Percentiles rank a stretch among this genome's conserved stretches.
These are phyloP conservation scores for Trichoderma simmonsii DNA, from an alignment of 2,329 filamentous ascomycete genomes.

Conservation along the genomic window DNA sequence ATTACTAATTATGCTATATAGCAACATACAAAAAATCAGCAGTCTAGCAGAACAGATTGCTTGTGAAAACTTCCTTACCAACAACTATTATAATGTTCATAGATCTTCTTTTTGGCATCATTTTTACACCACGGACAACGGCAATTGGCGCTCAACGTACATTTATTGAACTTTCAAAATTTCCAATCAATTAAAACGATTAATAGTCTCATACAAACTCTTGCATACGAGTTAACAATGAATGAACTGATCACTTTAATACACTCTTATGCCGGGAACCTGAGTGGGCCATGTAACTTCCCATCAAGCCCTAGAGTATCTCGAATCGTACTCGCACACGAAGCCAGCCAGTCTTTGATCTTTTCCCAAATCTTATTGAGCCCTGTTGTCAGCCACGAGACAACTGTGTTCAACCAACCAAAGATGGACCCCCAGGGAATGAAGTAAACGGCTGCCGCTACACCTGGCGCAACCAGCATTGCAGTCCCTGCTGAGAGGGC, in stretches of 20 bases:
- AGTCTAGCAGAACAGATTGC: neutral
- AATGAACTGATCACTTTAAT: neutral
- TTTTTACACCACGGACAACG: neutral
- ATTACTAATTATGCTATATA: neutral
- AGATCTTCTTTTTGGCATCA: neutral
- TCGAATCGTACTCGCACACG: neutral
- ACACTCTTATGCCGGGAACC: neutral
- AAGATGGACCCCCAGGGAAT: neutral
- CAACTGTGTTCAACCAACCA: neutral
- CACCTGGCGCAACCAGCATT: neutral
- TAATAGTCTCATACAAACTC: no score
- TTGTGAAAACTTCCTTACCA: neutral
- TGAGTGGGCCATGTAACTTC: neutral
- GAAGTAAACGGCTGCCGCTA: neutral
- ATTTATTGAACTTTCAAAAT: neutral
- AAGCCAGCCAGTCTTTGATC: neutral
- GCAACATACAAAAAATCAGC: neutral
- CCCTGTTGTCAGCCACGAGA: neutral
- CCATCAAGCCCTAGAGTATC: neutral
- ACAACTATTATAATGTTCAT: neutral
- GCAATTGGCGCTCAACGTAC: neutral
- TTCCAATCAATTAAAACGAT: neutral
- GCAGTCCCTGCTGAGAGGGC: neutral
- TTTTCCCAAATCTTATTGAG: neutral
- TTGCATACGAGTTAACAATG: neutral